Base-by-base conservation (phyloP, 1,284 basidiomycete species). In the Pseudozyma thailandica region DNA sequence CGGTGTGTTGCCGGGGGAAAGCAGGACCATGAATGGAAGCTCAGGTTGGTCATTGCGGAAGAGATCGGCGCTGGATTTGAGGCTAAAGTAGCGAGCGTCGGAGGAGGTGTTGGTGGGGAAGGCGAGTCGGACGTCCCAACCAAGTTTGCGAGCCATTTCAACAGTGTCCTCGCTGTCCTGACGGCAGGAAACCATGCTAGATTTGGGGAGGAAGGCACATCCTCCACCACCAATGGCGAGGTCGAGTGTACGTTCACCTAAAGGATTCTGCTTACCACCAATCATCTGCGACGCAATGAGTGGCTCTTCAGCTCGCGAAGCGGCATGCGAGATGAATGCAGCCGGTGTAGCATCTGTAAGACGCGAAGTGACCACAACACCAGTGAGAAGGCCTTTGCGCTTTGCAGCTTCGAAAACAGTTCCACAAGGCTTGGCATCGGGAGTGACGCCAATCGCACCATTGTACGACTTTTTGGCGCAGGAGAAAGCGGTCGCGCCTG, bases 361-460 rank as follows among this genome's bases (percentile, higher is more conserved):
- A 6, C 75, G 39, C n/a, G 72, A 75, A 12, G 83, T 84, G 18
- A 82, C 77, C 9, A 83, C 83, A 10, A 84, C 66, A 15, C 83
- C 83, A 21, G 83, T 84, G 3, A 77, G 23, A 43, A 79, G 77
- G 1, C 83, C 83, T 39, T 80, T 77, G 15, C 75, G 75, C 33
- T 83, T 80, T 1, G 83, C 83, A 6, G 83, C 82, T 59, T 84
- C 83, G 28, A 84, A 80, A n/a, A 84, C 66, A 5, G 83, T 84
- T 7, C 83, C 83, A 50, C 82, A 82, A 0, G 83, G 74, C 30
- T 70, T 56, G 30, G 64, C 65, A 15, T 71, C 61, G 4, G 62
- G 48, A 16, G 79, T 77, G 13, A 83, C 78, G 3, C 74, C 81
- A 55, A 84, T 84, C 0, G 77, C 83, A 20, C 83, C 83, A 60